Base-by-base conservation (phyloP, 306 rosid genomes). In the Clitoria ternatea region DNA sequence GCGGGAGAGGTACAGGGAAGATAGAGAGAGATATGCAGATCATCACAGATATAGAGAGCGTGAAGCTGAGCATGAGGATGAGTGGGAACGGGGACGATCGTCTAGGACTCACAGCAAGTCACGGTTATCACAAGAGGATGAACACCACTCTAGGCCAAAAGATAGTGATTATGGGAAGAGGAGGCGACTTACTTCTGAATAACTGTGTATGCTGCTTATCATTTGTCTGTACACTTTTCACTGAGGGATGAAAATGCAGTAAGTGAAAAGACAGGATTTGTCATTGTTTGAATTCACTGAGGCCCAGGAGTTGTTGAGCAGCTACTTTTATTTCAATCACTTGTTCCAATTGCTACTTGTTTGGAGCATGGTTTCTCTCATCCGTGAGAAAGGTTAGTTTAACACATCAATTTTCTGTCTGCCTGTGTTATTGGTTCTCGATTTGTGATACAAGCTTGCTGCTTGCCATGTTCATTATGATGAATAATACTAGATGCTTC, bases 151-250 rank as follows among this genome's bases (percentile, higher is more conserved):
- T 42, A 86, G 96, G 80, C 77, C 99, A 37, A 91, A 85, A 83
- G 99, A 95, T 82, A 90, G 87, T 76, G 99, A 95, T 79, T 89
- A 91, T 85, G 96, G 97, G 75, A 91, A 95, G 87, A 87, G 96
- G 89, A 77, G 97, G 73, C 73, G 97, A 57, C 87, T 87, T 43
- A 82, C 96, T 40, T 94, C 96, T 3, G 96, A 95, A 69, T 94
- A 79, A 80, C 78, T 57, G 64, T 23, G 35, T 73, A 39, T 64
- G 61, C 33, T 42, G 26, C 63, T 49, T 70, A 71, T 37, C 73
- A 49, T 73, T 56, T 72, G 53, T 63, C 23, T 33, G 66, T 19
- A 17, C 42, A 37, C 67, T 83, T 80, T 52, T 65, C 20, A 6
- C 68, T 49, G 26, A 37, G 77, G 70, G 62, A 81, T 79, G 75